These are phyloP conservation scores for Pseudocercospora crystallina DNA, from an alignment of 2,329 filamentous ascomycete species.

Conservation along the genomic window DNA sequence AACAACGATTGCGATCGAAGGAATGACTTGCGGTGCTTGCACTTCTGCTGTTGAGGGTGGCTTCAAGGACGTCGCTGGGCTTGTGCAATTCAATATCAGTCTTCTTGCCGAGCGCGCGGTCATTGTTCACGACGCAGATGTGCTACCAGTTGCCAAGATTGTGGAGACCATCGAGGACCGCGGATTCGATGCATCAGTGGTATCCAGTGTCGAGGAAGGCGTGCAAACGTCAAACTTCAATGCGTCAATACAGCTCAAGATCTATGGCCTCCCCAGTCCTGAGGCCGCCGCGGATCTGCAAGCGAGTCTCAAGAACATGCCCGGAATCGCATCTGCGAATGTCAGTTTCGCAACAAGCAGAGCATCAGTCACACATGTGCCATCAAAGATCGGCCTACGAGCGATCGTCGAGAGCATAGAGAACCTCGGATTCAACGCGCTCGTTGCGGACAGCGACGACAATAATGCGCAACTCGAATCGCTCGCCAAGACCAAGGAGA, in stretches of 20 bases:
- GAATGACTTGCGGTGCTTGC: conserved; percentile 97
- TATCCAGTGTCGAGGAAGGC: conserved; percentile 68
- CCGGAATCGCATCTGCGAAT: conserved; percentile 72
- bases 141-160: conserved; percentile 72
- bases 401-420: conserved; percentile 81
- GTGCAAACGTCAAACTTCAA: conserved; percentile 54
- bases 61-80: conserved; percentile 73
- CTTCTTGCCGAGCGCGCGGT: conserved; percentile 89
- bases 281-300: conserved; percentile 72
- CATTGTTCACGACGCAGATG: conserved; percentile 74
- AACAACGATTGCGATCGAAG: conserved; percentile 86
- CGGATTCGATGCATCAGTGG: conserved; percentile 81
- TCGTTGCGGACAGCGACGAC: conserved; percentile 88
- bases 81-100: conserved; percentile 91
- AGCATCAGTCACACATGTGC: conserved; percentile 70
- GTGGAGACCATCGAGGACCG: conserved; percentile 81
- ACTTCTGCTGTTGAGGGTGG: conserved; percentile 86
- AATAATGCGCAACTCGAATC: conserved; percentile 97
- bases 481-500: conserved; percentile 92
- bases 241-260: conserved; percentile 72
- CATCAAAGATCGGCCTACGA: conserved; percentile 72
- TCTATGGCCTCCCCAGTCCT: conserved; percentile 77
- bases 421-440: conserved; percentile 78
- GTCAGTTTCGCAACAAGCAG: conserved; percentile 73
- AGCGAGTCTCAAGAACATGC: conserved; percentile 60